Evolutionary conservation across 495 filamentous ascomycete species (phyloP).

Genomic region (Podospora australis): DNA sequence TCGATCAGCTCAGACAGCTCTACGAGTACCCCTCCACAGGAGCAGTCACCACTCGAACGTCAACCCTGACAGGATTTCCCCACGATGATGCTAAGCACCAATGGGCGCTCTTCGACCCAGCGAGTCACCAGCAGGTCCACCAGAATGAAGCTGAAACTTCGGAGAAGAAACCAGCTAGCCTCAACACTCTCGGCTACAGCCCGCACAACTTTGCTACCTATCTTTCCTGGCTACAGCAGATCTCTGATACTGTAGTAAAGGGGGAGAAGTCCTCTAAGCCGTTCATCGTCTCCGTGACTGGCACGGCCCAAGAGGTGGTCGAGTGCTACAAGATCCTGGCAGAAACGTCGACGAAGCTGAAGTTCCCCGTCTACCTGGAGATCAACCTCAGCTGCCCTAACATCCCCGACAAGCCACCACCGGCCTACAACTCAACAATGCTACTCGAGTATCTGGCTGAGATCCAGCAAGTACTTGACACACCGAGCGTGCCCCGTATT

Average conservation of each 20-base stretch:
- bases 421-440: slow-evolving; percentile 49
- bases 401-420: slow-evolving; percentile 58
- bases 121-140: slow-evolving; percentile 27
- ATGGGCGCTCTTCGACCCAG: slow-evolving; percentile 55
- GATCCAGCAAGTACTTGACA: slow-evolving; percentile 14
- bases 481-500: slow-evolving; percentile 15
- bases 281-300: slow-evolving; percentile 70
- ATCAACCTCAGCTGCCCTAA: slow-evolving; percentile 72
- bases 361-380: slow-evolving; percentile 51
- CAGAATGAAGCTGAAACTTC: background rate
- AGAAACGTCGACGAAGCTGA: background rate
- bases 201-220: slow-evolving; percentile 61
- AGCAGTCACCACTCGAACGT: slow-evolving; percentile 63
- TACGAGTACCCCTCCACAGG: slow-evolving; percentile 55
- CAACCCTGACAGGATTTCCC: slow-evolving; percentile 51
- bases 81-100: slow-evolving; percentile 57
- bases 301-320: slow-evolving; percentile 42
- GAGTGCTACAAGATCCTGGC: slow-evolving; percentile 36
- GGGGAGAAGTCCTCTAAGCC: background rate
- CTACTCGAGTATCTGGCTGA: slow-evolving; percentile 44
- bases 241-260: slow-evolving; percentile 33
- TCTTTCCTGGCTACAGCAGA: slow-evolving; percentile 42
- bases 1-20: slow-evolving; percentile 49
- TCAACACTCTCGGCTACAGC: slow-evolving; percentile 67
- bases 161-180: slow-evolving; percentile 44